These are phyloP conservation scores for Botrytis paeoniae DNA, from an alignment of 2,329 filamentous ascomycete genomes.

Conservation along the genomic window DNA sequence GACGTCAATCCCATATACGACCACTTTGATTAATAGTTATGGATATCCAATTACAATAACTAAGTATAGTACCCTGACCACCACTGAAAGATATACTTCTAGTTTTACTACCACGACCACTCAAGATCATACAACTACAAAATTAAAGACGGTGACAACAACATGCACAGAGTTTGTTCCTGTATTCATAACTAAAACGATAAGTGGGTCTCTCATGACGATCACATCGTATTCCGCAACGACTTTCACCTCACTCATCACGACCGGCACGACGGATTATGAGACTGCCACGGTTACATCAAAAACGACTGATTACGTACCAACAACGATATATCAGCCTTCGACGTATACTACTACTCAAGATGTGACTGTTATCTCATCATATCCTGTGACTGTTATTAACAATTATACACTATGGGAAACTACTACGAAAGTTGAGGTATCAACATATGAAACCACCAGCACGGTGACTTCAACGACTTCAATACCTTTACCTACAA, in stretches of 20 bases:
- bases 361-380: not conserved
- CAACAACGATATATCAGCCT: slow-evolving; percentile 8
- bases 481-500: not conserved
- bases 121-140: slow-evolving; percentile 8
- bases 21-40: slow-evolving; percentile 25
- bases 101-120: slow-evolving; percentile 3
- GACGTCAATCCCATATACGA: slow-evolving; percentile 25
- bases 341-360: slow-evolving; percentile 7
- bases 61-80: slow-evolving; percentile 25
- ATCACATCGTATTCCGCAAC: slow-evolving; percentile 21
- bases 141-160: not conserved
- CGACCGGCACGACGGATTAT: slow-evolving; percentile 6
- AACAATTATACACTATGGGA: slow-evolving; percentile 14
- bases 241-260: slow-evolving; percentile 17
- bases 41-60: slow-evolving; percentile 27
- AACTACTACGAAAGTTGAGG: not conserved
- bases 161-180: slow-evolving; percentile 7
- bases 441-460: slow-evolving; percentile 13
- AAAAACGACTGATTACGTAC: not conserved
- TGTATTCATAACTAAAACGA: slow-evolving; percentile 5
- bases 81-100: slow-evolving; percentile 24
- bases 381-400: slow-evolving; percentile 21
- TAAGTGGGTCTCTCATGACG: slow-evolving; percentile 7
- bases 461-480: slow-evolving; percentile 2
- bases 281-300: slow-evolving; percentile 10